These are phyloP conservation scores for Neurospora sp. DNA, from an alignment of 495 filamentous ascomycete genomes.

Conservation along the genomic window DNA sequence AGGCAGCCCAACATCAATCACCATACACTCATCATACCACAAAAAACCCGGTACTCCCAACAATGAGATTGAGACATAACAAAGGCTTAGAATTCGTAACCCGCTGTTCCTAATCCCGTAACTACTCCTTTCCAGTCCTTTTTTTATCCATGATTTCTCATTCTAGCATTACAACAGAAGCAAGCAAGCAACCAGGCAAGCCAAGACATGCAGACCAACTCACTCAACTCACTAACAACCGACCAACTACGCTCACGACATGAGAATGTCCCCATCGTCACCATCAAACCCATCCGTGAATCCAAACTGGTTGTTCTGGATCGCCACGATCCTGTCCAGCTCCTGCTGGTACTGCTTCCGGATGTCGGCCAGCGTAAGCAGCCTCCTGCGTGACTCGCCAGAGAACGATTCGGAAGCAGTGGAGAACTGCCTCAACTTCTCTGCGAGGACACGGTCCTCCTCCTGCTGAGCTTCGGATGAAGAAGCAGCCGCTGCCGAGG, in stretches of 20 bases:
- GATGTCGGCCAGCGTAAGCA: conserved; percentile 77
- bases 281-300: conserved; percentile 16
- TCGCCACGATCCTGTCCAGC: conserved; percentile 62
- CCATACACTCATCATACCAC: background rate
- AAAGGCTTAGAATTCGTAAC: background rate
- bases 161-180: background rate
- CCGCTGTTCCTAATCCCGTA: background rate
- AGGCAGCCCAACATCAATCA: background rate
- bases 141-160: background rate
- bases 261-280: background rate
- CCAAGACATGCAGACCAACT: background rate
- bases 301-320: conserved; percentile 50
- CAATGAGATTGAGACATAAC: background rate
- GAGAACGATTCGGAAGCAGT: background rate
- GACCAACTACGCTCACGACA: background rate
- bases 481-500: conserved; percentile 12
- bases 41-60: background rate
- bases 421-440: conserved; percentile 4
- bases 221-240: background rate
- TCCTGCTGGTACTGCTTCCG: conserved; percentile 78
- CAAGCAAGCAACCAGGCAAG: background rate
- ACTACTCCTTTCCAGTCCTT: background rate
- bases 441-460: background rate
- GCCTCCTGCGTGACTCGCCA: conserved; percentile 33
- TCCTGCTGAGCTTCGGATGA: background rate